phyloP scores from a whole-genome alignment of 495 filamentous ascomycete genomes.

The Penicillium goetzii region DNA sequence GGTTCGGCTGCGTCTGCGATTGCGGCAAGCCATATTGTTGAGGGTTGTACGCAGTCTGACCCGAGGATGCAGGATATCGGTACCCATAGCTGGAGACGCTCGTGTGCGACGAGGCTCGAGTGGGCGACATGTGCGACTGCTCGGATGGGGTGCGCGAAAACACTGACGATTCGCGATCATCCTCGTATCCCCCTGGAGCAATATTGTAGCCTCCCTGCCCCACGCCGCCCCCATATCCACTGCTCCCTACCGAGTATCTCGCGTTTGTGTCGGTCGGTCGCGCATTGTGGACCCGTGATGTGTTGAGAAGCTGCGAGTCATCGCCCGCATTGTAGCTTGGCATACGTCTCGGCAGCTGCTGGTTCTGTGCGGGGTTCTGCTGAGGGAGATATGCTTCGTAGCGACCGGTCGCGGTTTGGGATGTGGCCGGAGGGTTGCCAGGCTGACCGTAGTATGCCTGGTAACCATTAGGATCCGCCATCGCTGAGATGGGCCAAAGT shows the following conservation, averaged over 20 bases:
- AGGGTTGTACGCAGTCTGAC: conserved; percentile 75
- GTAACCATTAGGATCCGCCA: conserved; percentile 57
- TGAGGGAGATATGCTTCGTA: conserved; percentile 29
- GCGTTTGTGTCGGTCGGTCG: conserved; percentile 36
- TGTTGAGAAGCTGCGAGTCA: conserved; percentile 60
- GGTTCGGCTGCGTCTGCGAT: conserved; percentile 52
- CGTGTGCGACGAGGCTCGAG: conserved; percentile 48
- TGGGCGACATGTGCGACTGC: conserved; percentile 51
- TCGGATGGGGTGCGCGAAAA: conserved; percentile 39
- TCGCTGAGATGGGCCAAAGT: conserved; percentile 20
- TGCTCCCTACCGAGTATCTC: conserved; percentile 26
- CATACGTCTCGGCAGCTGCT: conserved; percentile 55
- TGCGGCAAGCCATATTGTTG: conserved; percentile 74
- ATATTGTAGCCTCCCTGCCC: conserved; percentile 30
- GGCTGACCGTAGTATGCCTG: conserved; percentile 48
- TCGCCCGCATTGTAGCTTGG: conserved; percentile 82
- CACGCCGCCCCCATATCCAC: conserved; percentile 19
- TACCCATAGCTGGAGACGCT: conserved; percentile 64
- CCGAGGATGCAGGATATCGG: conserved; percentile 55
- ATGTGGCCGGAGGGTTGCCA: conserved; percentile 37
- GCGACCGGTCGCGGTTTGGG: conserved; percentile 27
- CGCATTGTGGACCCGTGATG: conserved; percentile 35
- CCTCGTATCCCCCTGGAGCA: conserved; percentile 39
- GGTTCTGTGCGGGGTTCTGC: conserved; percentile 32
- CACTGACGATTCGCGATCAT: conserved; percentile 39